Conservation (phyloP, 2,329 filamentous ascomycete species). For the Colletotrichum euphorbiae region DNA sequence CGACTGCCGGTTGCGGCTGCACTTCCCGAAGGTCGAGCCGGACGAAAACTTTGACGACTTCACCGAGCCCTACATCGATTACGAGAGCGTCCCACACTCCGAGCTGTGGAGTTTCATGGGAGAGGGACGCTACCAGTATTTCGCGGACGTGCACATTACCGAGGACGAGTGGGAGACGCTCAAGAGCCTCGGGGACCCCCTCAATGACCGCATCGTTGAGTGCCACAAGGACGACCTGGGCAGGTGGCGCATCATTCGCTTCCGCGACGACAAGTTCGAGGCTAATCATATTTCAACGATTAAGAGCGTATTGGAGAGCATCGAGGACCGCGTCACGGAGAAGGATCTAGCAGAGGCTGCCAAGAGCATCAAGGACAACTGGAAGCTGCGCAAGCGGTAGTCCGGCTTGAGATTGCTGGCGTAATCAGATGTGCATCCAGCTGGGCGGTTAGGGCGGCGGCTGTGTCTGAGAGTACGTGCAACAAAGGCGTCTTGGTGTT, state of each 20-base stretch:
- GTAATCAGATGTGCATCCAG: not conserved
- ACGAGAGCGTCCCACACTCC: slow-evolving; percentile 80
- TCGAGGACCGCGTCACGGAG: slow-evolving; percentile 85
- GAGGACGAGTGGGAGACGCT: slow-evolving; percentile 85
- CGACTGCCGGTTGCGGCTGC: slow-evolving; percentile 85
- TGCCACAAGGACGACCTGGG: slow-evolving; percentile 82
- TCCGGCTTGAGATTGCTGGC: not conserved
- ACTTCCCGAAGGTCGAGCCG: slow-evolving; percentile 79
- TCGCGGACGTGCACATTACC: slow-evolving; percentile 75
- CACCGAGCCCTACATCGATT: slow-evolving; percentile 76
- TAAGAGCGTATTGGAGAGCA: slow-evolving; percentile 88
- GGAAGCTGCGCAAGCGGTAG: slow-evolving; percentile 71
- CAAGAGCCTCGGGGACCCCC: slow-evolving; percentile 77
- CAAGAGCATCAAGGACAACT: slow-evolving; percentile 79
- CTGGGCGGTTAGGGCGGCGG: not conserved
- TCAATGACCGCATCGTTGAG: slow-evolving; percentile 92
- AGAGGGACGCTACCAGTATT: slow-evolving; percentile 71
- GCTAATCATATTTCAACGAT: slow-evolving; percentile 91
- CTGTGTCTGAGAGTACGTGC: slow-evolving; percentile 11
- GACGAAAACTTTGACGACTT: slow-evolving; percentile 73
- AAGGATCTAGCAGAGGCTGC: slow-evolving; percentile 80
- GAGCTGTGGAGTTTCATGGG: slow-evolving; percentile 78
- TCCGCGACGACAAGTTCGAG: slow-evolving; percentile 91
- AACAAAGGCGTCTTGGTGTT: slow-evolving; percentile 15
- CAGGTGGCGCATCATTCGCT: slow-evolving; percentile 88